Evolutionary conservation across 768 basidiomycete species (phyloP).

Genomic region (Tricholoma flavovirens): DNA sequence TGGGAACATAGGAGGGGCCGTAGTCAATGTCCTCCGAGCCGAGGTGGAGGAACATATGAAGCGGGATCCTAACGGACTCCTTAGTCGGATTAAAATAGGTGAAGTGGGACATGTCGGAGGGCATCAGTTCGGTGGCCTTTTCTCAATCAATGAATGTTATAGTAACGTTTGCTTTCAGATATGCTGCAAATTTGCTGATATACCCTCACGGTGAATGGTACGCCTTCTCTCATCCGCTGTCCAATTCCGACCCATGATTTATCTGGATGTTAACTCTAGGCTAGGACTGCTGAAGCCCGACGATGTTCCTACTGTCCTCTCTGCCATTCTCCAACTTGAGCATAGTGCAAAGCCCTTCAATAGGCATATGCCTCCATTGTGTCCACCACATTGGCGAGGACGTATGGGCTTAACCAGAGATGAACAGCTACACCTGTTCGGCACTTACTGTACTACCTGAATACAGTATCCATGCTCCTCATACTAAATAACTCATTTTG

Average conservation of each 20-base stretch:
- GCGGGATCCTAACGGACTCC: slow-evolving; percentile 19
- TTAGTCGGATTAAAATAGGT: slow-evolving; percentile 40
- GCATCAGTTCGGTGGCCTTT: slow-evolving; percentile 45
- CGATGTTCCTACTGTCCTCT: slow-evolving; percentile 51
- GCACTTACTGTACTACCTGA: neutral
- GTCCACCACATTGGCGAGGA: slow-evolving; percentile 59
- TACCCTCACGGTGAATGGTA: slow-evolving; percentile 75
- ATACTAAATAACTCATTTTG: too few relatives aligned
- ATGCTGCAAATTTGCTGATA: slow-evolving; percentile 63
- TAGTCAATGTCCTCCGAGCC: slow-evolving; percentile 46
- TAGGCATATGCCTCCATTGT: slow-evolving; percentile 29
- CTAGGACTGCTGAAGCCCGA: slow-evolving; percentile 53
- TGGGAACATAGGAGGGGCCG: slow-evolving; percentile 54
- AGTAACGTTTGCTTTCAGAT: slow-evolving; percentile 28
- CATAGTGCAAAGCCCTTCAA: slow-evolving; percentile 23
- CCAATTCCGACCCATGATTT: neutral
- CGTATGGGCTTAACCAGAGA: slow-evolving; percentile 61
- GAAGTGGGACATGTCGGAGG: slow-evolving; percentile 80
- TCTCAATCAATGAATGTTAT: neutral
- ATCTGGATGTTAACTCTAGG: slow-evolving; percentile 32
- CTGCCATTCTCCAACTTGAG: slow-evolving; percentile 35
- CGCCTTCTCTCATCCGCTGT: slow-evolving; percentile 13
- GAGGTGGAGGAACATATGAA: slow-evolving; percentile 41
- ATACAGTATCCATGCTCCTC: too few relatives aligned
- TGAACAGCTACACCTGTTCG: slow-evolving; percentile 42